Percentiles rank a stretch among this genome's conserved stretches.
These are phyloP conservation scores for Paramecium sexaurelia DNA, from an alignment of 73 alveolate species.

Conservation along the genomic window DNA sequence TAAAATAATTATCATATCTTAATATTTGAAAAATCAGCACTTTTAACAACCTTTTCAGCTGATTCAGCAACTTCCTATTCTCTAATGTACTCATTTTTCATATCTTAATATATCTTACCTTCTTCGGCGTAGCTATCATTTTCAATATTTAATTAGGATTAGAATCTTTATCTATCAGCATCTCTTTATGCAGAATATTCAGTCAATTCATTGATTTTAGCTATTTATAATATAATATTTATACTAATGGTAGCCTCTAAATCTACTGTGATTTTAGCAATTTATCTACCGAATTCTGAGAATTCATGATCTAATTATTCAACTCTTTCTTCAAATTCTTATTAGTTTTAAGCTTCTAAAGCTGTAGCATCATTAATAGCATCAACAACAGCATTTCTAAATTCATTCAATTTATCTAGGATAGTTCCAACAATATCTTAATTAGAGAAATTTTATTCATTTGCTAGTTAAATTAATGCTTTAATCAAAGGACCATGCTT, in stretches of 20 bases:
- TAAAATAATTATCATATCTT: slow-evolving; percentile 15
- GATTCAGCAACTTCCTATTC: slow-evolving; percentile 49
- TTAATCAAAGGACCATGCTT: slow-evolving; percentile 21
- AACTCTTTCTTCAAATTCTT: slow-evolving; percentile 42
- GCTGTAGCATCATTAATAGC: slow-evolving; percentile 41
- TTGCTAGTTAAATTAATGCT: slow-evolving; percentile 31
- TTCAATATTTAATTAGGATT: slow-evolving; percentile 11
- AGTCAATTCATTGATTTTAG: slow-evolving; percentile 42
- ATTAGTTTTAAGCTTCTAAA: background rate
- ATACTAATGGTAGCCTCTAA: slow-evolving; percentile 32
- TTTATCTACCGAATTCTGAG: slow-evolving; percentile 21
- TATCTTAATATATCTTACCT: slow-evolving; percentile 5
- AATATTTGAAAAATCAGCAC: slow-evolving; percentile 37
- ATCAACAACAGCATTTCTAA: slow-evolving; percentile 49
- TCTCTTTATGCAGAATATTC: slow-evolving; percentile 44
- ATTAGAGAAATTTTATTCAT: slow-evolving; percentile 44
- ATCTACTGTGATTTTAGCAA: slow-evolving; percentile 34
- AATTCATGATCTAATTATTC: slow-evolving; percentile 43
- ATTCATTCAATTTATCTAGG: slow-evolving; percentile 42
- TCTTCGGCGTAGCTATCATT: slow-evolving; percentile 47
- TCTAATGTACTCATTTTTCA: slow-evolving; percentile 22
- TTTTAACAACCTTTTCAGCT: slow-evolving; percentile 39
- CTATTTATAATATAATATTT: background rate
- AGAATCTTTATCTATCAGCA: slow-evolving; percentile 40
- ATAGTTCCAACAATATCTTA: background rate